Base-by-base conservation (phyloP, 1,284 basidiomycete genomes). In the Leccinum subrobustum region DNA sequence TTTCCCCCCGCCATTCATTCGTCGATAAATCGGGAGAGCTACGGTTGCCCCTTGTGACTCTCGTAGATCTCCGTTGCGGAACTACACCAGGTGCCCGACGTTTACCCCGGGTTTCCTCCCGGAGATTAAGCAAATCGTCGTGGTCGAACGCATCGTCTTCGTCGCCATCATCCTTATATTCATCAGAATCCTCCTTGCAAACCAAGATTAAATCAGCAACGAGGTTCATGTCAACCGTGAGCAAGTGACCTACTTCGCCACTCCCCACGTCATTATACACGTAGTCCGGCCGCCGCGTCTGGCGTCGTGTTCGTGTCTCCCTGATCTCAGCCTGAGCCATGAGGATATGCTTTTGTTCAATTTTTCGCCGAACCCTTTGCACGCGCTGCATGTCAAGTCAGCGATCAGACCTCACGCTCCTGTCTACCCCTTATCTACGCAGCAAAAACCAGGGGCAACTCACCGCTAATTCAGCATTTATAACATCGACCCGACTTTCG, bases 251-350 rank as follows among this genome's bases (percentile, higher is more conserved):
- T 76, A 81, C 89, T 74, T 89, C 89, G 68, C 82, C 85, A 56
- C 81, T 85, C 63, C 81, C 80, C 63, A 80, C 80, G 65, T 87
- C 83, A 67, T 82, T 79, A 74, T 92, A 91, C 54, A 89, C 88
- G 75, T 92, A 92, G 76, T 91, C 88, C 51, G 89, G 88, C 65
- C 83, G 85, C 55, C 82, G 82, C 7, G 86, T 84, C 74, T 84
- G 83, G 57, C 88, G 80, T 62, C 86, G 81, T 33, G 91, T 92
- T 63, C 91, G 81, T 29, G 90, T 92, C 72, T 88, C 83, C 62
- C 91, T 83, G 61, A 91, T 75, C 72, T 92, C 90, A 52, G 87
- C 85, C 69, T 91, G 88, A 6, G 87, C 88, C 66, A 85, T 76
- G 62, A 88, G 76, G 29, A 85, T 71, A 54, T 84, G 80, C 60